Percentiles rank a stretch among this genome's conserved stretches.
Evolutionary conservation across 164 flowering plant genomes (phyloP).

Genomic region (Chimonanthus salicifolius): DNA sequence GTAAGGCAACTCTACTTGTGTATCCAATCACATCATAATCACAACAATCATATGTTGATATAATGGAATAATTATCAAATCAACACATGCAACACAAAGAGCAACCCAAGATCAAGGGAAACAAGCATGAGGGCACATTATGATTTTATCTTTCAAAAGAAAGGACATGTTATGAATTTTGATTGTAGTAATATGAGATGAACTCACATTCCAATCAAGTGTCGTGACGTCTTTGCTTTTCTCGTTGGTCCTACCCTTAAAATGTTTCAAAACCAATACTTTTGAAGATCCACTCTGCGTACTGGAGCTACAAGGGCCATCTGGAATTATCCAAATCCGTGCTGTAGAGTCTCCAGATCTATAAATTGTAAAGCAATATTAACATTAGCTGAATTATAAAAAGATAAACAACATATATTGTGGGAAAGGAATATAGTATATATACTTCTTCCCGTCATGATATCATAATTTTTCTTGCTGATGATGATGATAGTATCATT

Average conservation of each 20-base stretch:
- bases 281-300: conserved; percentile 44
- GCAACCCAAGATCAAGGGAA: background rate
- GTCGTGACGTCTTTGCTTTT: conserved; percentile 95
- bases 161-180: no score
- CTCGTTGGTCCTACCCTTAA: conserved; percentile 78
- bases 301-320: conserved; percentile 47
- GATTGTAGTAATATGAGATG: background rate
- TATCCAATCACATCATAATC: background rate
- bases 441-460: no score
- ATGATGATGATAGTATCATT: no score
- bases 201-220: conserved; percentile 98
- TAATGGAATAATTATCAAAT: background rate
- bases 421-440: no score
- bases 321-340: conserved; percentile 82
- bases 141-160: background rate
- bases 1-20: background rate
- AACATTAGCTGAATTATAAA: background rate
- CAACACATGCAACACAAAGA: background rate
- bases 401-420: no score
- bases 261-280: conserved; percentile 78
- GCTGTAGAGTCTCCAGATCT: conserved; percentile 99
- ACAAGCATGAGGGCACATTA: background rate
- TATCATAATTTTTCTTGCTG: no score
- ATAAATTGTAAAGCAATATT: conserved; percentile 8
- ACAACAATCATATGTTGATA: background rate